Evolutionary conservation across 2,329 filamentous ascomycete genomes (phyloP), one percentile per base, ranked within the genome.

Genomic region (Calonectria pteridis): DNA sequence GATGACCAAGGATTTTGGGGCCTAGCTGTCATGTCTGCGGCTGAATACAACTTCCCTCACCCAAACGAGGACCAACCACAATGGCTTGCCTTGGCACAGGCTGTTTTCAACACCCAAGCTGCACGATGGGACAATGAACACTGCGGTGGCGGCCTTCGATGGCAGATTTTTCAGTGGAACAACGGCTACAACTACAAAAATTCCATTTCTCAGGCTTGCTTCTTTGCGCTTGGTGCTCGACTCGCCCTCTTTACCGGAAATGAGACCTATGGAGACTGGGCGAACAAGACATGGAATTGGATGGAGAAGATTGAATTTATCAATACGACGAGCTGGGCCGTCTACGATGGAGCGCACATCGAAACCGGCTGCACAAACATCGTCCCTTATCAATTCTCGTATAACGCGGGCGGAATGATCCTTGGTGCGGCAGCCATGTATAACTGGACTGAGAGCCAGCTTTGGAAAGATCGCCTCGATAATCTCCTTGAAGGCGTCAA

Each of bases 151-250:
- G 95, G 95, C 7, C 83, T 97, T 65, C 90, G 94, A 75, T 96
- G 94, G 94, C 95, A 98, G 84, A 95, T 98, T 62, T 96, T 94
- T 82, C 88, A 90, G 1, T 95, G 94, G 87, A 97, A 97, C 81
- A 91, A 90, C 50, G 95, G 95, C 18, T 98, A 93, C 84, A 89
- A 93, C 78, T 95, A 96, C 88, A 97, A 92, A 80, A 92, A 92
- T 73, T 88, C 90, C 3, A 91, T 92, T 73, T 91, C 90, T 0
- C 90, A 92, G 76, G 91, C 89, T 1, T 90, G 89, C 73, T 92
- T 92, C 83, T 92, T 92, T 81, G 90, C 91, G 67, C 84, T 92
- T 16, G 90, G 88, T 18, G 91, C 94, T 1, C 91, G 94, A 3
- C 87, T 96, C 6, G 94, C 93, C 0, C 88, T 92, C 29, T 97